These are phyloP conservation scores for Citeromyces matritensis DNA, from an alignment of 805 yeast species.

Conservation along the genomic window DNA sequence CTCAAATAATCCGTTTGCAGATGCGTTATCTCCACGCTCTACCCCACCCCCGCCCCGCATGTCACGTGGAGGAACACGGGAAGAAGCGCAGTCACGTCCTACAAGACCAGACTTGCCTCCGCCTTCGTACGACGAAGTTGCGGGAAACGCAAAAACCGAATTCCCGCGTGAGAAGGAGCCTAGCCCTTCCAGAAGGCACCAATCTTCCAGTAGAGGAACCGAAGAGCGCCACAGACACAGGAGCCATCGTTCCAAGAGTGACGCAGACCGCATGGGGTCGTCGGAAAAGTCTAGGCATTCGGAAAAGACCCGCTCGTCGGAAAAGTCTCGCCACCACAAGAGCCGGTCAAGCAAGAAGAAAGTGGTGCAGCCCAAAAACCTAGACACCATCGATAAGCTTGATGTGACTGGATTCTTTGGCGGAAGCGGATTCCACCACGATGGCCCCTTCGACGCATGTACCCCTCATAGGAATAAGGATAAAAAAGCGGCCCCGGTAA, in stretches of 20 bases:
- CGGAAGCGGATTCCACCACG: slow-evolving; percentile 90
- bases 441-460: slow-evolving; percentile 98
- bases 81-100: slow-evolving; percentile 3
- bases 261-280: slow-evolving; percentile 5
- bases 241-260: slow-evolving; percentile 6
- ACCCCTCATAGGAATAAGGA: slow-evolving; percentile 86
- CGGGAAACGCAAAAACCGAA: slow-evolving; percentile 27
- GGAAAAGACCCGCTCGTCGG: slow-evolving; percentile 7
- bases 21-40: slow-evolving; percentile 25
- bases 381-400: slow-evolving; percentile 87
- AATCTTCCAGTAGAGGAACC: too few species aligned
- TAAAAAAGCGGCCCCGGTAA: slow-evolving; percentile 70
- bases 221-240: slow-evolving; percentile 1
- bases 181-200: slow-evolving; percentile 6
- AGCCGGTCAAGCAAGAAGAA: slow-evolving; percentile 15
- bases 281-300: slow-evolving; percentile 5
- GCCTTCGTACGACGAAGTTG: slow-evolving; percentile 60
- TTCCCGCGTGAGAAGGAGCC: slow-evolving; percentile 39
- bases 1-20: slow-evolving; percentile 39
- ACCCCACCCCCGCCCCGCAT: slow-evolving; percentile 6
- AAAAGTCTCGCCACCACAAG: slow-evolving; percentile 7
- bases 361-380: slow-evolving; percentile 47
- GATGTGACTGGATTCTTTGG: slow-evolving; percentile 95
- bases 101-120: slow-evolving; percentile 15
- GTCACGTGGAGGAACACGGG: slow-evolving; percentile 6